Percentiles rank a stretch among this genome's conserved stretches.
These are phyloP conservation scores for Tulasnella sp. DNA, from an alignment of 768 basidiomycete genomes.

Conservation along the genomic window DNA sequence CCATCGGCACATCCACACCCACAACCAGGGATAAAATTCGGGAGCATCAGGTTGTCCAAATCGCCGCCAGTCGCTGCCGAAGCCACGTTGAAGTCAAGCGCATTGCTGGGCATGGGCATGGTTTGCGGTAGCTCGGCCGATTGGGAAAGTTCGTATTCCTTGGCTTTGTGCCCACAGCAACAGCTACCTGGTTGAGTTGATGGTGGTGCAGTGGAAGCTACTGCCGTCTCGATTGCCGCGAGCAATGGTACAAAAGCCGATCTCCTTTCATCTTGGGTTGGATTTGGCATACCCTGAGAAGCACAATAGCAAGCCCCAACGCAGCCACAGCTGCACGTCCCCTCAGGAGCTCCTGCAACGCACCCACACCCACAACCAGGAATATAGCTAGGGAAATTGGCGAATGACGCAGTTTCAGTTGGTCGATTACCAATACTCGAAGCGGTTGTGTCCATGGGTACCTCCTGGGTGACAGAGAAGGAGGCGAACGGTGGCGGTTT, in stretches of 20 bases:
- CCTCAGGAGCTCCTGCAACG: neutral
- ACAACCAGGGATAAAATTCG: neutral
- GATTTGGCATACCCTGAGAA: too few relatives aligned
- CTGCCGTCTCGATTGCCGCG: neutral
- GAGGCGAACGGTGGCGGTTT: neutral
- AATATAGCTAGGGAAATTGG: neutral
- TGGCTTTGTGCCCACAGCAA: neutral
- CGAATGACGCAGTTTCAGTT: neutral
- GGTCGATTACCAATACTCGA: neutral
- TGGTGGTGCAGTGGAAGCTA: neutral
- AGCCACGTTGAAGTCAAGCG: neutral
- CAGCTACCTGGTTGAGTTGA: neutral
- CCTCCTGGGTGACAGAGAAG: neutral
- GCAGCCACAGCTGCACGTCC: slow-evolving; percentile 4
- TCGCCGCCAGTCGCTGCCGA: neutral
- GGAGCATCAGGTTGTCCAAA: neutral
- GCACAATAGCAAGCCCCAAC: slow-evolving; percentile 6
- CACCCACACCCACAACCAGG: slow-evolving; percentile 12
- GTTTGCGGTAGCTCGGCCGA: neutral
- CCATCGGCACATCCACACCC: neutral
- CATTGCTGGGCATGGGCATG: neutral
- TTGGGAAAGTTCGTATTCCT: neutral
- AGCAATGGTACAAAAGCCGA: neutral
- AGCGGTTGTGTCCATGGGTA: too few relatives aligned
- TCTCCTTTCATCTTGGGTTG: neutral